These are phyloP conservation scores for Phytophthora ohioensis DNA, from an alignment of 352 stramenopile genomes.

Conservation along the genomic window DNA sequence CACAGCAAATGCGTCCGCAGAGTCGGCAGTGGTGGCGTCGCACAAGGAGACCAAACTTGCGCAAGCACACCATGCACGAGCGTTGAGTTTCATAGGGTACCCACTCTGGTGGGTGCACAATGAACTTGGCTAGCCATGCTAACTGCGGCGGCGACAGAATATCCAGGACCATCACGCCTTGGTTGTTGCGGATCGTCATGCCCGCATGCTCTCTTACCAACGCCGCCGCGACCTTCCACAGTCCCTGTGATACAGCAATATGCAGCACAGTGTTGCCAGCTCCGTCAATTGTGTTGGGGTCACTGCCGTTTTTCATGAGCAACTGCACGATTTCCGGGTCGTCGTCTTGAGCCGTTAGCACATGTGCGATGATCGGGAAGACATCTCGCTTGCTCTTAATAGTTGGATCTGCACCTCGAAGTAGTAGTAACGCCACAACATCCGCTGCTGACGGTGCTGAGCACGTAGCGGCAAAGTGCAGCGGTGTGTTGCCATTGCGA, in stretches of 20 bases:
- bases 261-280: slow-evolving; percentile 84
- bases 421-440: slow-evolving; percentile 70
- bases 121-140: slow-evolving; percentile 84
- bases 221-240: slow-evolving; percentile 77
- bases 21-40: slow-evolving; percentile 85
- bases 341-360: slow-evolving; percentile 77
- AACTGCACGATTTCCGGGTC: slow-evolving; percentile 74
- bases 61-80: slow-evolving; percentile 77
- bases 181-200: slow-evolving; percentile 83
- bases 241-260: slow-evolving; percentile 76
- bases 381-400: slow-evolving; percentile 78
- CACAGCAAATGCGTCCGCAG: slow-evolving; percentile 85
- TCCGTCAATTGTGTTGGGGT: slow-evolving; percentile 77
- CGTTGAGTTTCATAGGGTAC: slow-evolving; percentile 70
- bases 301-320: slow-evolving; percentile 79
- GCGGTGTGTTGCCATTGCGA: slow-evolving; percentile 82
- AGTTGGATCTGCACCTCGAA: slow-evolving; percentile 64
- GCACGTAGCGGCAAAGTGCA: slow-evolving; percentile 84
- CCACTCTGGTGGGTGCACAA: slow-evolving; percentile 76
- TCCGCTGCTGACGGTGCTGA: slow-evolving; percentile 51
- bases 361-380: slow-evolving; percentile 80
- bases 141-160: slow-evolving; percentile 75
- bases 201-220: slow-evolving; percentile 71
- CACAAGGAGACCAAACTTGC: slow-evolving; percentile 74
- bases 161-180: slow-evolving; percentile 77